Base-by-base conservation (phyloP, 371 early-diverging fungal species). In the Mortierella sp. region DNA sequence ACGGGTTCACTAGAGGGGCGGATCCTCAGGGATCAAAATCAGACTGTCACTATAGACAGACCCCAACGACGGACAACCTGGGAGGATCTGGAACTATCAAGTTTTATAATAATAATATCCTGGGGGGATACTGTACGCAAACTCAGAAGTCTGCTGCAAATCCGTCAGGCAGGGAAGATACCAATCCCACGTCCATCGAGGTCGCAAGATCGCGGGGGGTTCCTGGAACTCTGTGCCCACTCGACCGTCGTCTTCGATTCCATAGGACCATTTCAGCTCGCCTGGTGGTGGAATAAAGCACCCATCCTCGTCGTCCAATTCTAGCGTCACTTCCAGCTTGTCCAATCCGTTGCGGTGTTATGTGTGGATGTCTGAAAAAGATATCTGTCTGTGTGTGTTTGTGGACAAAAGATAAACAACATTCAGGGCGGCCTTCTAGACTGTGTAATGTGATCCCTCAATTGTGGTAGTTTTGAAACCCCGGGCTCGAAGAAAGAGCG, bases 261-360 rank as follows among this genome's bases (percentile, higher is more conserved):
- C 68, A 68, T 68, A 68, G 10, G 68, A 38, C 68, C 68, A 68
- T 16, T 68, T 68, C 38, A 68, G 41, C 41, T 68, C 68, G 0
- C 5, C 12, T 11, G n/a, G 68, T 11, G 68, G 68, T 10, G 41
- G 68, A 21, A 68, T 68, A 41, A 24, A 68, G 43, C 24, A 68
- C 3, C 38, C 68, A 24, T 68, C 68, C 6, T 68, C 68, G 11
- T 2, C 41, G 12, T 41, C 68, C 10, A 68, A 10, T 7, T 21
- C 68, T 24, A 41, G 18, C 0, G 43, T 24, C 8, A 68, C 14
- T 2, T 24, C 18, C 38, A 68, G 43, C 2, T 3, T 68, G 41
- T 35, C 35, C 3, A 35, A 35, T 35, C 35, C 1, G 1, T 35
- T 35, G 35, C 35, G 35, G 35, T 35, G 3, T 35, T 35, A 35